A percentile compares a stretch with the other conserved stretches of the same genome.
Evolutionary conservation across 331 rosid species (phyloP).

Genomic region (Pyrus hybrid): DNA sequence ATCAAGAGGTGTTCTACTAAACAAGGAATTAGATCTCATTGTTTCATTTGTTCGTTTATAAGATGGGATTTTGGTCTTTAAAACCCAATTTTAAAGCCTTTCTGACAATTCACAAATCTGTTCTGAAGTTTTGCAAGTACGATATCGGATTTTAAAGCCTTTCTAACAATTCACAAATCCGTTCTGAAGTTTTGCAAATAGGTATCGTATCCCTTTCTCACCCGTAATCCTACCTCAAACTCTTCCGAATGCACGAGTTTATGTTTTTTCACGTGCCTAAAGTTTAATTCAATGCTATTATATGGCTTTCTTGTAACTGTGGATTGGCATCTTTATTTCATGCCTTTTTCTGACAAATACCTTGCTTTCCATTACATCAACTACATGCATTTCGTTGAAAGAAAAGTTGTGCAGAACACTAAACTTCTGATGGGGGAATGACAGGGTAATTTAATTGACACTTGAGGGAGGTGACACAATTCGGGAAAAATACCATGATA

Average conservation of each 20-base stretch:
- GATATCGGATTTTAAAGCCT: not conserved
- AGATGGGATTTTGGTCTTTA: not conserved
- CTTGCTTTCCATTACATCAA: conserved; percentile 7
- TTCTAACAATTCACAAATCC: not conserved
- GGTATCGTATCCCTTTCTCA: not conserved
- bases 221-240: not conserved
- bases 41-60: not conserved
- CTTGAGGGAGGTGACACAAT: not conserved
- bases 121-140: not conserved
- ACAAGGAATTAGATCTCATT: not conserved
- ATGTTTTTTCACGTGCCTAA: not conserved
- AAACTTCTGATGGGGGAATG: not conserved
- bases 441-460: conserved; percentile 4
- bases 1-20: not conserved
- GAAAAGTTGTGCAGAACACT: not conserved
- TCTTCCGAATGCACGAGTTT: not conserved
- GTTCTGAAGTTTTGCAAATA: not conserved
- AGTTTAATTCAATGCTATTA: not conserved
- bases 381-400: not conserved
- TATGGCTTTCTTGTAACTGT: conserved; percentile 5
- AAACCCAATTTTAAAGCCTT: not conserved
- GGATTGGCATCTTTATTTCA: not conserved
- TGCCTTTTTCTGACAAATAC: conserved; percentile 1
- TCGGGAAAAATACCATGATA: not conserved
- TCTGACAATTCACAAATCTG: not conserved